These are phyloP conservation scores for Exophiala sp. DNA, from an alignment of 2,329 filamentous ascomycete species.

Conservation along the genomic window DNA sequence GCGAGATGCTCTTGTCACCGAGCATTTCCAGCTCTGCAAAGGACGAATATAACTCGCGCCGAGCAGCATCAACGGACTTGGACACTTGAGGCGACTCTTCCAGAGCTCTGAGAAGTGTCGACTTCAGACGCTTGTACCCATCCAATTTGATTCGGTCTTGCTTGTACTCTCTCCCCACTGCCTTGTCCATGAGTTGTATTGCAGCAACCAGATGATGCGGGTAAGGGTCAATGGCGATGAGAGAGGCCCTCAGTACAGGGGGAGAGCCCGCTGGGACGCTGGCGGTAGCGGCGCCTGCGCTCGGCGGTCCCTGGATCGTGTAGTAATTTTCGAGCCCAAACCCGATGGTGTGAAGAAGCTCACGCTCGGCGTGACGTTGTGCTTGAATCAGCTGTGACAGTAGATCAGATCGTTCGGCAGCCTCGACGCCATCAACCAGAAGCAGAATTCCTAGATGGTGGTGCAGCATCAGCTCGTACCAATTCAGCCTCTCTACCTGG, in stretches of 20 bases:
- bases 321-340: slow-evolving; percentile 31
- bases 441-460: slow-evolving; percentile 32
- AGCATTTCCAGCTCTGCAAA: slow-evolving; percentile 2
- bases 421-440: slow-evolving; percentile 30
- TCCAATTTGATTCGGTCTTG: slow-evolving; percentile 28
- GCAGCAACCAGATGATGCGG: slow-evolving; percentile 32
- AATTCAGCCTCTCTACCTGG: slow-evolving; percentile 32
- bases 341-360: slow-evolving; percentile 29
- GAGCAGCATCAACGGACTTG: slow-evolving; percentile 30
- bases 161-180: slow-evolving; percentile 28
- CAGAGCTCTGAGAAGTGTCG: slow-evolving; percentile 29
- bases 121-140: slow-evolving; percentile 28
- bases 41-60: slow-evolving; percentile 18
- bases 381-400: slow-evolving; percentile 26
- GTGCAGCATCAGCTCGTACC: slow-evolving; percentile 33
- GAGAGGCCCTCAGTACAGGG: slow-evolving; percentile 22
- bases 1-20: background rate
- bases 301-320: slow-evolving; percentile 19
- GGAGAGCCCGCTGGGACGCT: background rate
- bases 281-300: background rate
- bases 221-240: slow-evolving; percentile 33
- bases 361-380: slow-evolving; percentile 29
- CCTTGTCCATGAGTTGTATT: slow-evolving; percentile 31
- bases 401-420: slow-evolving; percentile 29
- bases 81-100: slow-evolving; percentile 32